Evolutionary conservation across 2,329 filamentous ascomycete species (phyloP).

Genomic region (Penicillium sclerotigenum): DNA sequence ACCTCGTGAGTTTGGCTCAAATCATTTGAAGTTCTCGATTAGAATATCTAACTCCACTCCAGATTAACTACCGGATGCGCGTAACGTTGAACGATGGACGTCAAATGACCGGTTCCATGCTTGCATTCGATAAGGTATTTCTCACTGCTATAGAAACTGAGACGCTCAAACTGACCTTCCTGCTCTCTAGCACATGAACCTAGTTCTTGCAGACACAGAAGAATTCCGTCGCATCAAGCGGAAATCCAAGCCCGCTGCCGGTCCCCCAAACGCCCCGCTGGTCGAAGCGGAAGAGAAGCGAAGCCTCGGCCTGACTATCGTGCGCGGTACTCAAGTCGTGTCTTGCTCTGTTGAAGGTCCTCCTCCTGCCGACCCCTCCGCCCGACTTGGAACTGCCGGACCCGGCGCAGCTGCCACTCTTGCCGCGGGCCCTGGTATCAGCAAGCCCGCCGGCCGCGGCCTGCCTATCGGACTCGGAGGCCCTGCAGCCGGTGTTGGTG

Average conservation of each 20-base stretch:
- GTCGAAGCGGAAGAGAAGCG: conserved; percentile 95
- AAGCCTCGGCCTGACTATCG: conserved; percentile 89
- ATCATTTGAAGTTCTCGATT: background rate
- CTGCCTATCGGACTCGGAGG: conserved; percentile 78
- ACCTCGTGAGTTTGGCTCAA: conserved; percentile 53
- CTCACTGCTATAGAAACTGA: conserved; percentile 8
- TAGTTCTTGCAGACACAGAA: conserved; percentile 97
- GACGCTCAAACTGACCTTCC: conserved; percentile 6
- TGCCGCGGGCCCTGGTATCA: conserved; percentile 80
- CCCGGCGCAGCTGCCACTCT: conserved; percentile 66
- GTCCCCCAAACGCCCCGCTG: conserved; percentile 59
- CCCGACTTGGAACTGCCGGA: conserved; percentile 75
- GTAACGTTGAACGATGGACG: conserved; percentile 92
- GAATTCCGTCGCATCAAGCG: conserved; percentile 91
- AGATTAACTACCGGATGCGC: conserved; percentile 99
- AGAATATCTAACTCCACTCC: conserved; percentile 46
- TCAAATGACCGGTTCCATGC: conserved; percentile 96
- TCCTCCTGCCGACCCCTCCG: conserved; percentile 87
- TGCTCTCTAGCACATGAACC: conserved; percentile 82
- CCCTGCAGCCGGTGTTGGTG: conserved; percentile 83
- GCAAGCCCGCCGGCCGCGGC: conserved; percentile 86
- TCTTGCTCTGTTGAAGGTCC: conserved; percentile 94
- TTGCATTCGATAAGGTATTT: conserved; percentile 91
- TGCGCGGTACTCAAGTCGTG: conserved; percentile 91
- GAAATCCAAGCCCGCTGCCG: conserved; percentile 66